Percentiles rank a stretch among this genome's conserved stretches.
phyloP scores from a whole-genome alignment of 2,329 filamentous ascomycete species.

The Coniosporium uncinatum region DNA sequence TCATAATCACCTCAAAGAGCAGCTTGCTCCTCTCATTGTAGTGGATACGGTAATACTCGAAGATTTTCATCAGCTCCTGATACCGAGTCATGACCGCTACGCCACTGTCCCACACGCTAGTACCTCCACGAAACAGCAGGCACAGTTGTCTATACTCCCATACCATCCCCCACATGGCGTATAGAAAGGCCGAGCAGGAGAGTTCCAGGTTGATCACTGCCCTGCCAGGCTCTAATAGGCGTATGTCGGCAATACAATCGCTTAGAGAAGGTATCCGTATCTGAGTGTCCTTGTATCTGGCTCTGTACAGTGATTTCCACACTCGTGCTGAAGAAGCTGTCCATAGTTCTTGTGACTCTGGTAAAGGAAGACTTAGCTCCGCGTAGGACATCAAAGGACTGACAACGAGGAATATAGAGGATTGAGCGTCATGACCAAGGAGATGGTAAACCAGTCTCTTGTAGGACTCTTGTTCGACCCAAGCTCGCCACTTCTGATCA shows the following conservation, averaged over 20 bases:
- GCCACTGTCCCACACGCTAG: too few relatives aligned
- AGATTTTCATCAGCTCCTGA: slow-evolving; percentile 54
- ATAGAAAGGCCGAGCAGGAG: slow-evolving; percentile 45
- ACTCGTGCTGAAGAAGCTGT: slow-evolving; percentile 54
- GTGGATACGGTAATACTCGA: slow-evolving; percentile 43
- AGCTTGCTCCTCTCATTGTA: slow-evolving; percentile 25
- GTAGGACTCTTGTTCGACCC: slow-evolving; percentile 60
- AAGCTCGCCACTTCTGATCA: slow-evolving; percentile 59
- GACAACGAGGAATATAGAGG: slow-evolving; percentile 60
- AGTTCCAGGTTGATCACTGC: slow-evolving; percentile 52
- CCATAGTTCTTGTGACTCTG: slow-evolving; percentile 58
- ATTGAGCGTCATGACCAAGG: slow-evolving; percentile 60
- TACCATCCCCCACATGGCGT: slow-evolving; percentile 60
- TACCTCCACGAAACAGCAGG: slow-evolving; percentile 43
- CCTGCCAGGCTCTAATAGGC: too few relatives aligned
- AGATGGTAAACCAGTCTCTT: slow-evolving; percentile 63
- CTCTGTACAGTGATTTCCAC: slow-evolving; percentile 59
- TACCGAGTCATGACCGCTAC: too few relatives aligned
- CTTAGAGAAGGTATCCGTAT: slow-evolving; percentile 15
- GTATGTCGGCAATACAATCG: slow-evolving; percentile 19
- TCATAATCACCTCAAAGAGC: slow-evolving; percentile 46
- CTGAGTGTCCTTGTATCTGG: slow-evolving; percentile 20
- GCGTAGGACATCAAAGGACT: slow-evolving; percentile 63
- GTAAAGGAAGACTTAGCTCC: slow-evolving; percentile 61
- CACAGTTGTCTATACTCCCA: slow-evolving; percentile 60